Evolutionary conservation across 2,329 filamentous ascomycete species (phyloP), one percentile per base, ranked within the genome.

Genomic region (Monosporascus sp.): DNA sequence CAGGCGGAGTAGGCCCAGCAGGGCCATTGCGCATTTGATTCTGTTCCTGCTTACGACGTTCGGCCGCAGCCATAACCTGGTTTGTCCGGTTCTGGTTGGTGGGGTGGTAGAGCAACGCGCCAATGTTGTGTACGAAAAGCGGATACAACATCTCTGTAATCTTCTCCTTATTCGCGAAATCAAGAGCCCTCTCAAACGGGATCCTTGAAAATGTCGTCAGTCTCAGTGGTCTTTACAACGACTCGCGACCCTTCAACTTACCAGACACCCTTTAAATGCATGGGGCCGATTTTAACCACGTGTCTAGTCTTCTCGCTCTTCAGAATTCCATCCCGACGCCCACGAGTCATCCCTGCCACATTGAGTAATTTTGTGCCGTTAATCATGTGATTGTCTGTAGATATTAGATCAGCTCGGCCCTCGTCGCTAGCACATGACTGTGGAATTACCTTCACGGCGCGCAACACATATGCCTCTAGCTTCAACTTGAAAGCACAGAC

Each of bases 151-250:
- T 77, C 73, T 97, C 93, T 0, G 94, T 97, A 59, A 97, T 99
- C 76, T 97, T 97, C 73, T 99, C 94, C 80, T 97, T 97, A 77
- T 99, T 99, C 60, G 94, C 94, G 69, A 99, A 97, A 65, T 97
- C 94, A 51, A 99, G 77, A n/a, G 94, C 94, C 60, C 94, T 87
- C 63, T 97, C 94, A 65, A 96, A 97, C 2, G 94, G 94, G 65
- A 99, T 99, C 92, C 92, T 97, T 63, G 19, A 48, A 19, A 37
- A 37, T 7, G n/a, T 19, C 24, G 35, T 60, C 52, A 63, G 57
- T 51, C 35, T 53, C 20, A 50, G 43, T n/a, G 35, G 37, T 20
- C 37, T 19, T 41, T 19, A 5, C 5, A n/a, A 11, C 7, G 8
- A 20, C 3, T 8, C 20, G 7, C 22, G 38, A 41, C 37, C 52